These are phyloP conservation scores for Grammothele lineata DNA, from an alignment of 768 basidiomycete genomes.

Conservation along the genomic window DNA sequence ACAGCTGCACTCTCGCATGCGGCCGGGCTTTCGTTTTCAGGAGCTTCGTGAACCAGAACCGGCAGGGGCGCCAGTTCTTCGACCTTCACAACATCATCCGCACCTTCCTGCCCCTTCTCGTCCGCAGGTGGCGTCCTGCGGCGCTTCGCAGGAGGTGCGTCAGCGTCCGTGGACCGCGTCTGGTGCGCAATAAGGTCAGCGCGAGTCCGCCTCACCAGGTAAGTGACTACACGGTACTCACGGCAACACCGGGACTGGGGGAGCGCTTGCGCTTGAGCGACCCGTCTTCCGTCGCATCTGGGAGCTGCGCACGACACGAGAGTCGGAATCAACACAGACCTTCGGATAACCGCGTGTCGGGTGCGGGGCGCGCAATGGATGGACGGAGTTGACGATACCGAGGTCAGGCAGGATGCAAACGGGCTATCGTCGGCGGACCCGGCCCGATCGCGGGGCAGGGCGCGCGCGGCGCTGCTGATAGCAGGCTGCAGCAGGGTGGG, in stretches of 20 bases:
- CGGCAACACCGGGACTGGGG: not conserved
- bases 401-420: too few species aligned
- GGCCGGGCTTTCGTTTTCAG: too few species aligned
- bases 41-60: too few species aligned
- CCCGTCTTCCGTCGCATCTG: slow-evolving; percentile 19
- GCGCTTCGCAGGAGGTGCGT: slow-evolving; percentile 15
- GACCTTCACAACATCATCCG: not conserved
- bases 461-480: too few species aligned
- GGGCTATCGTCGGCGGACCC: too few species aligned
- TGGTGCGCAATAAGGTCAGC: too few species aligned
- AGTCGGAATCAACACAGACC: slow-evolving; percentile 1
- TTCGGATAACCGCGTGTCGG: not conserved
- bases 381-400: not conserved
- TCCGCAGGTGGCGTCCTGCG: slow-evolving; percentile 16
- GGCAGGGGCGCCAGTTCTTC: not conserved
- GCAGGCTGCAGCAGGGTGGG: too few species aligned
- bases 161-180: too few species aligned
- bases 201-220: too few species aligned
- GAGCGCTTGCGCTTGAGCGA: slow-evolving; percentile 22
- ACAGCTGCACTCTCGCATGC: too few species aligned
- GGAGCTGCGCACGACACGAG: slow-evolving; percentile 4
- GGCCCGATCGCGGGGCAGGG: too few species aligned
- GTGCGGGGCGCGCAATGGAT: not conserved
- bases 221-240: slow-evolving; percentile 1
- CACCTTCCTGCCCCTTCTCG: not conserved